Percentiles rank a stretch among this genome's conserved stretches.
These are phyloP conservation scores for Bassia scoparia DNA, from an alignment of 148 eudicot species.

Conservation along the genomic window DNA sequence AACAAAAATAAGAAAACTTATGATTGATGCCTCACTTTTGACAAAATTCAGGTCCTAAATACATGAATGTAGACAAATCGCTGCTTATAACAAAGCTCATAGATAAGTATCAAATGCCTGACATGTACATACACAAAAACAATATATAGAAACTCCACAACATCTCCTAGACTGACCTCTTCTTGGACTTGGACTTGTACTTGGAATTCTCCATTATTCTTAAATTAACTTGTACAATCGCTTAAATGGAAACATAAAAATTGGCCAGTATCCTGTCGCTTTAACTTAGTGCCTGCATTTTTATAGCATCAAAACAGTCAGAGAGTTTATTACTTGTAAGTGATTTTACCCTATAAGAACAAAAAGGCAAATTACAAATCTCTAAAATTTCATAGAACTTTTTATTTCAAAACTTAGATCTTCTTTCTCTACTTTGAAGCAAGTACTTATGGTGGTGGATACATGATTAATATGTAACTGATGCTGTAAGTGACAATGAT, in stretches of 20 bases:
- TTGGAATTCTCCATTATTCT: constrained; percentile 44
- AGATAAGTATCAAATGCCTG: constrained; percentile 5
- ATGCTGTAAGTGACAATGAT: background rate
- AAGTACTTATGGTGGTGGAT: background rate
- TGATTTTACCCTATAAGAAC: background rate
- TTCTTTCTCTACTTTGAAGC: background rate
- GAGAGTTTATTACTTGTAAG: background rate
- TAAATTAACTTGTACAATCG: constrained; percentile 38
- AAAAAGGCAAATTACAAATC: background rate
- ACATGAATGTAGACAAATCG: constrained; percentile 1
- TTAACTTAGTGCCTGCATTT: constrained; percentile 48
- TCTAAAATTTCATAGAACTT: background rate
- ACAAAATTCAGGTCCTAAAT: constrained; percentile 3
- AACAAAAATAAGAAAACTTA: background rate
- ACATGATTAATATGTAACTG: background rate
- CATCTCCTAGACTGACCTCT: constrained; percentile 29
- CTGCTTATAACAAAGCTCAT: background rate
- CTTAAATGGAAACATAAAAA: constrained; percentile 55
- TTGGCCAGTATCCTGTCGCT: constrained; percentile 22
- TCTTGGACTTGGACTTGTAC: constrained; percentile 32
- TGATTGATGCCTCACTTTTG: background rate
- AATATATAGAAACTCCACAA: constrained; percentile 5
- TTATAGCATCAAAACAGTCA: background rate
- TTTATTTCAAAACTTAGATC: no score
- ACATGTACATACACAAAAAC: background rate